Base-by-base conservation (phyloP, 202 grass and related monocot species). In the Carex sylvatica region DNA sequence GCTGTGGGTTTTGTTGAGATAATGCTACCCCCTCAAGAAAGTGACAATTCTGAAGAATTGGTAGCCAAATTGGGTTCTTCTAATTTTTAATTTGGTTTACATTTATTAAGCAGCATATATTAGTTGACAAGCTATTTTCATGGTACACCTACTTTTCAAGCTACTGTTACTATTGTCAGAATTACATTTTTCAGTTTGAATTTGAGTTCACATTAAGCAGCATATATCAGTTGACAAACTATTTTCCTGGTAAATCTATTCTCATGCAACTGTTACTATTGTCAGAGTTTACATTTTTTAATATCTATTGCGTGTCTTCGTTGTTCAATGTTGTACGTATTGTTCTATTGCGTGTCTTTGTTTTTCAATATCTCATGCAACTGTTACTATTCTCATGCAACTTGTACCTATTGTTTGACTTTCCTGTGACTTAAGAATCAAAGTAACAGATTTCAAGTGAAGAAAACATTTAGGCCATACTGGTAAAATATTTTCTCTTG, bases 21-120 rank as follows among this genome's bases (percentile, higher is more conserved):
- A 68, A 33, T 76, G 73, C 74, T 38, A 33, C 3, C 23, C n/a
- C 73, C n/a, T 4, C 40, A 46, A 80, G 58, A 80, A 62, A 44
- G 31, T 62, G 78, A 80, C 59, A 65, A 24, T 40, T 62, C 61
- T 15, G 19, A 80, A 80, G 19, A 36, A 80, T 49, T 49, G 10
- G 78, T 80, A 47, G 12, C 59, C 59, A 49, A 11, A 47, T 65
- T 80, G 42, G 19, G 19, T 80, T 65, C 58, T 62, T 65, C 59
- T 5, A 14, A 80, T 15, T n/a, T 56, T 76, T 7, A 36, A 76
- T 56, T 31, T 58, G 58, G 12, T 77, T 77, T 53, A 77, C 53
- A 77, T 54, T 56, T 36, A 77, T 54, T 56, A 58, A 35, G 16
- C 44, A 24, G 65, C 65, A 18, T 68, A 68, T 5, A 68, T 38